Evolutionary conservation across 176 grass and related monocot genomes (phyloP).

Genomic region (Zoysia japonica): DNA sequence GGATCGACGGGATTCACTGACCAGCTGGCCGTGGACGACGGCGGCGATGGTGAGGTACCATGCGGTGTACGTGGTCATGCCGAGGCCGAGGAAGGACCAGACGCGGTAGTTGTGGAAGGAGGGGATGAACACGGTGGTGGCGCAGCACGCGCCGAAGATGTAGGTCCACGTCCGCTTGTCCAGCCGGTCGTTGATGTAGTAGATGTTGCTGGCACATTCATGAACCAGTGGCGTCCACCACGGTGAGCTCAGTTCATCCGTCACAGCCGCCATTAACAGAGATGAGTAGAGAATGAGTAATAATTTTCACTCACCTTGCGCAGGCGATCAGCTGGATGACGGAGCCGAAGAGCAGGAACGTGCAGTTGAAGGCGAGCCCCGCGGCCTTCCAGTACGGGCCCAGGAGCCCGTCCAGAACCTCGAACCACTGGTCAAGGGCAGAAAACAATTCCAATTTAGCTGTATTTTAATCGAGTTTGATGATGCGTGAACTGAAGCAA

Average conservation of each 20-base stretch:
- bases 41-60: constrained; percentile 61
- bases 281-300: background rate
- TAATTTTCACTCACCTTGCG: constrained; percentile 34
- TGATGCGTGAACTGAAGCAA: background rate
- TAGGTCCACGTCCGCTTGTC: constrained; percentile 71
- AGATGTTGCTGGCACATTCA: constrained; percentile 46
- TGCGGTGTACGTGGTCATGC: constrained; percentile 63
- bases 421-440: constrained; percentile 49
- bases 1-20: background rate
- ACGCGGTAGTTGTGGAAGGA: constrained; percentile 66
- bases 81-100: constrained; percentile 65
- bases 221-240: background rate
- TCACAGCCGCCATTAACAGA: too few species aligned
- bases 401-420: constrained; percentile 57
- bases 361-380: constrained; percentile 61
- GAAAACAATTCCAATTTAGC: background rate
- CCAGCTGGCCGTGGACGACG: constrained; percentile 52
- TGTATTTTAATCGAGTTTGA: background rate
- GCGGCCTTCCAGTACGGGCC: constrained; percentile 57
- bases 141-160: constrained; percentile 61
- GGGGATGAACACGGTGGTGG: constrained; percentile 63
- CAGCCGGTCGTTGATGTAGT: constrained; percentile 69
- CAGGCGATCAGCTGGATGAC: constrained; percentile 70
- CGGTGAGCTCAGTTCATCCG: background rate
- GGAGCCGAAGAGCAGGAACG: constrained; percentile 63